Percentiles rank a stretch among this genome's conserved stretches.
phyloP scores from a whole-genome alignment of 768 basidiomycete genomes.

The Amanita thiersii region DNA sequence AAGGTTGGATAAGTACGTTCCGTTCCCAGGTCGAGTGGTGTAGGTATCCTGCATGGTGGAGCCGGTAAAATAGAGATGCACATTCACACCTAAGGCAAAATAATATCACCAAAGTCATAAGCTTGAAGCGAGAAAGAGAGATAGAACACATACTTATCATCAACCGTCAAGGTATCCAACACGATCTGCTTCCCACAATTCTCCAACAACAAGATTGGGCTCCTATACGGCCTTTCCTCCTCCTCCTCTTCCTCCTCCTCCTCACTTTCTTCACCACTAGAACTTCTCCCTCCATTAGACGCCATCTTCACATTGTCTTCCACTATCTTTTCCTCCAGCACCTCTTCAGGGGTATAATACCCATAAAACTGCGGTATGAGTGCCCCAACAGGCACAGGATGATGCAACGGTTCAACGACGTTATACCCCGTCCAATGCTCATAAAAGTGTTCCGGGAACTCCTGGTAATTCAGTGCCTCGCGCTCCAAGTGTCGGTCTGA shows the following conservation, averaged over 20 bases:
- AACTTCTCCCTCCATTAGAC: no score
- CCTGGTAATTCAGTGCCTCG: constrained; percentile 38
- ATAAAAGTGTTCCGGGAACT: constrained; percentile 35
- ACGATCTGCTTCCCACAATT: constrained; percentile 28
- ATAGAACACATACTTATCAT: constrained; percentile 26
- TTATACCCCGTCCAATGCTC: constrained; percentile 45
- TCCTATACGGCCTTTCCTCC: constrained; percentile 17
- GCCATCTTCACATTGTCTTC: no score
- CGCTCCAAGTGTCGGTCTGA: constrained; percentile 27
- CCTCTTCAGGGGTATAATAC: constrained; percentile 29
- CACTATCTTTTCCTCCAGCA: no score
- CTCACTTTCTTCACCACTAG: no score
- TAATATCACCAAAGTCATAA: not conserved
- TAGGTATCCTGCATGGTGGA: constrained; percentile 26
- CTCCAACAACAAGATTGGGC: constrained; percentile 36
- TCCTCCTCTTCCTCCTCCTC: no score
- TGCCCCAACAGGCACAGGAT: constrained; percentile 39
- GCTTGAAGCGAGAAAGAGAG: no score
- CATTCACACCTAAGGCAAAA: constrained; percentile 27
- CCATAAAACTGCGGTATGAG: constrained; percentile 61
- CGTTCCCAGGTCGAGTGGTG: constrained; percentile 28
- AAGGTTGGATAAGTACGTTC: constrained; percentile 29
- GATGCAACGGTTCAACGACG: constrained; percentile 28
- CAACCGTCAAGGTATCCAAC: constrained; percentile 18
- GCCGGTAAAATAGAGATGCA: constrained; percentile 24